phyloP scores from a whole-genome alignment of 805 yeast genomes.

The Wickerhamiella lipophila region DNA sequence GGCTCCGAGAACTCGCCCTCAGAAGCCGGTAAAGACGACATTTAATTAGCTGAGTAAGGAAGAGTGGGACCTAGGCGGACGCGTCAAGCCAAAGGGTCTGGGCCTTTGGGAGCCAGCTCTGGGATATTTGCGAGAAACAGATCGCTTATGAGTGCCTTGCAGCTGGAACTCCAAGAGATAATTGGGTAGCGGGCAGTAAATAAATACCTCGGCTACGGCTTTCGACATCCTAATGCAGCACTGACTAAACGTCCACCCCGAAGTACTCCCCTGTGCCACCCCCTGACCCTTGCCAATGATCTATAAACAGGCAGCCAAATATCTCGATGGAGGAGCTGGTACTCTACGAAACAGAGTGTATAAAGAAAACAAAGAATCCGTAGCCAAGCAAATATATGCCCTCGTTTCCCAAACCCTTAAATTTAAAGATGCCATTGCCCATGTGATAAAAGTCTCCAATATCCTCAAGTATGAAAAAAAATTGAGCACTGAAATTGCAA shows the following conservation, averaged over 20 bases:
- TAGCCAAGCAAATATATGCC: conserved; percentile 82
- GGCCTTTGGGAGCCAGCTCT: too few species aligned
- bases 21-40: not conserved
- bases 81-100: too few species aligned
- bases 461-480: conserved; percentile 41
- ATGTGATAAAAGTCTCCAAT: conserved; percentile 53
- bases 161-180: too few species aligned
- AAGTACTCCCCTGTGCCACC: not conserved
- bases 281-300: conserved; percentile 15
- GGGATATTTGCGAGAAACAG: too few species aligned
- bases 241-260: not conserved
- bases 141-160: too few species aligned
- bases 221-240: too few species aligned
- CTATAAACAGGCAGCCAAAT: conserved; percentile 22
- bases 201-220: too few species aligned
- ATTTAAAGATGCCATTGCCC: conserved; percentile 50
- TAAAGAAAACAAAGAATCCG: conserved; percentile 34
- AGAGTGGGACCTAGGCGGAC: too few species aligned
- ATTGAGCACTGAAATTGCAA: conserved; percentile 41
- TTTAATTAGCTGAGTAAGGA: not conserved
- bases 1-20: not conserved
- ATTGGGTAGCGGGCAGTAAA: too few species aligned
- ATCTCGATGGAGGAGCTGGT: conserved; percentile 23
- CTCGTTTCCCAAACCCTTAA: conserved; percentile 64
- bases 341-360: conserved; percentile 29